Conservation (phyloP, 108 stramenopile species). For the Discostella stelligeroides region DNA sequence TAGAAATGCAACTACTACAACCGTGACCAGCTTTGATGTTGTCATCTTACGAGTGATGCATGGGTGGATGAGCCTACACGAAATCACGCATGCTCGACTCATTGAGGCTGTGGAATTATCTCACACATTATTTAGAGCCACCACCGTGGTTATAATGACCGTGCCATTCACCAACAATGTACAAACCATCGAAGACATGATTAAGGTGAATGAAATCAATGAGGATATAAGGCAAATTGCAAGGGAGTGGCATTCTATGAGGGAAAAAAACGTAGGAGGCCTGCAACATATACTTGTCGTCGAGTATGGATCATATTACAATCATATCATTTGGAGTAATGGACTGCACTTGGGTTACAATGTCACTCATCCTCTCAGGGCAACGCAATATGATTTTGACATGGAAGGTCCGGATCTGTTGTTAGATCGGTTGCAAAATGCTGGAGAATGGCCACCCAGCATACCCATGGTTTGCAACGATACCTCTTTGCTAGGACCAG, state of each 20-base stretch:
- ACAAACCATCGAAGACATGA: conserved; percentile 24
- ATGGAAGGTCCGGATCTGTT: conserved; percentile 4
- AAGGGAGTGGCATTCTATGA: conserved; percentile 20
- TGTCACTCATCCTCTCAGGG: conserved; percentile 2
- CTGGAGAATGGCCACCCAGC: not conserved
- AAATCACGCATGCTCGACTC: conserved; percentile 26
- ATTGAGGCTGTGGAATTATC: conserved; percentile 35
- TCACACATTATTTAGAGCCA: conserved; percentile 23
- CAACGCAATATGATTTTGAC: not conserved
- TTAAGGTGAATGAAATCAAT: conserved; percentile 24
- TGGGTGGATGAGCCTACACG: conserved; percentile 40
- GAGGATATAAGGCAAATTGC: conserved; percentile 26
- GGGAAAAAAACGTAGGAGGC: not conserved
- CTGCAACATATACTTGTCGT: conserved; percentile 16
- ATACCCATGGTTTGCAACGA: conserved; percentile 5
- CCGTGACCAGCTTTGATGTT: conserved; percentile 34
- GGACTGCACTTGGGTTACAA: conserved; percentile 5
- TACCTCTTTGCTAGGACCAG: not conserved
- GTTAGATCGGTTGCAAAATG: not conserved
- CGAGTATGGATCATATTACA: conserved; percentile 6
- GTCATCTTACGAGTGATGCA: conserved; percentile 42
- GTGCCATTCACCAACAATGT: conserved; percentile 41
- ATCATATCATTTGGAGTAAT: conserved; percentile 10
- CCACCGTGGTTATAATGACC: conserved; percentile 29
- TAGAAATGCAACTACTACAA: not conserved